Base-by-base conservation (phyloP, 192 early-diverging fungal genomes). In the Funneliformis mosseae region DNA sequence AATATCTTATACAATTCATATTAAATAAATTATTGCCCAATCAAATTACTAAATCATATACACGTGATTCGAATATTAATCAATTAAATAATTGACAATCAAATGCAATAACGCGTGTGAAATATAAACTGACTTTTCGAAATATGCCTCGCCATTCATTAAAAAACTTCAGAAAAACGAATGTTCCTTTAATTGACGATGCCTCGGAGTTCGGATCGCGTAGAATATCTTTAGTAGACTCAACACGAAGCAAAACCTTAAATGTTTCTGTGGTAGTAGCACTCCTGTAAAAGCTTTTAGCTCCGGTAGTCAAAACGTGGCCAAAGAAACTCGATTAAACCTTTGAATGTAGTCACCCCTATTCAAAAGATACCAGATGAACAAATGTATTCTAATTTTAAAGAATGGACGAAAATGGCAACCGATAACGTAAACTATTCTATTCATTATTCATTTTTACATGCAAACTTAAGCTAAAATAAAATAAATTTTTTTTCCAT, bases 341-440 rank as follows among this genome's bases (percentile, higher is more conserved):
- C 28, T 9, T 48, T 77, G 25, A 76, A 82, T 9, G 66, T 79
- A 11, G 43, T 70, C 16, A 78, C 72, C 14, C 74, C 67, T 28
- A 43, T 69, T 5, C 81, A 72, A 39, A 80, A 69, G 12, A 63
- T 87, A n/a, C 84, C 86, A 21, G 18, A 43, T 23, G 84, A 85
- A 43, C 84, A 87, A 83, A 86, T 87, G 84, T 84, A 82, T 28
- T 62, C 71, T 18, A 91, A 89, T 74, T 91, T 81, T 97, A 99
- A n/a, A n/a, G n/a, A n/a, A n/a, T n/a, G n/a, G n/a, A n/a, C n/a
- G n/a, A 74, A 95, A 99, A 85, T 98, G 86, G 96, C 94, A 11
- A 96, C 97, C 0, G 97, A 99, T 84, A 98, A 96, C 77, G 94
- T 96, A 87, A 71, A 4, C 18, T 21, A 55, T 11, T 11, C 45